A percentile compares a stretch with the other conserved stretches of the same genome.
Evolutionary conservation across 768 basidiomycete genomes (phyloP).

Genomic region (Pleurotus tuoliensis): DNA sequence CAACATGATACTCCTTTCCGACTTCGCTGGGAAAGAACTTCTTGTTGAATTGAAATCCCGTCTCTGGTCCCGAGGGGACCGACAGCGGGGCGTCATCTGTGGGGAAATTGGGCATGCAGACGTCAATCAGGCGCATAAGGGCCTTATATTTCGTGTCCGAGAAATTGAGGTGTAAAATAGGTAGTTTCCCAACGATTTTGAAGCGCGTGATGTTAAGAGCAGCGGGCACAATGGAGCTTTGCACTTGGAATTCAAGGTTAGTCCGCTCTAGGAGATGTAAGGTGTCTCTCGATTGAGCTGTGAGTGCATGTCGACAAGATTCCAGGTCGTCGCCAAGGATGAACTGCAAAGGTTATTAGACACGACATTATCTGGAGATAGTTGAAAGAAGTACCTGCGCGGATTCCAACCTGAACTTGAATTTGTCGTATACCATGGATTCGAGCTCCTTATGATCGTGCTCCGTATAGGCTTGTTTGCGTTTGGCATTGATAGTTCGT

Average conservation of each 20-base stretch:
- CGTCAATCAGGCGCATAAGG: slow-evolving; percentile 89
- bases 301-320: slow-evolving; percentile 77
- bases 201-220: slow-evolving; percentile 80
- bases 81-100: slow-evolving; percentile 27
- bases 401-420: slow-evolving; percentile 75
- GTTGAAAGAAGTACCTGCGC: slow-evolving; percentile 66
- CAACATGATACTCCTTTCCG: slow-evolving; percentile 67
- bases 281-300: slow-evolving; percentile 46
- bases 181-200: slow-evolving; percentile 87
- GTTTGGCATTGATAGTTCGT: slow-evolving; percentile 74
- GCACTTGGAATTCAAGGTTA: slow-evolving; percentile 83
- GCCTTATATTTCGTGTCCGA: slow-evolving; percentile 90
- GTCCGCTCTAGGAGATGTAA: slow-evolving; percentile 91
- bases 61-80: slow-evolving; percentile 19
- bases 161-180: slow-evolving; percentile 83
- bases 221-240: slow-evolving; percentile 89
- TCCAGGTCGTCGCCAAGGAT: slow-evolving; percentile 83
- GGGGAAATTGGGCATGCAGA: slow-evolving; percentile 82
- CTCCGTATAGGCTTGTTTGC: slow-evolving; percentile 79
- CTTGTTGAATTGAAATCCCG: slow-evolving; percentile 40
- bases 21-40: slow-evolving; percentile 9
- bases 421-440: slow-evolving; percentile 92
- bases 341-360: slow-evolving; percentile 53
- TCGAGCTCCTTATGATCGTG: slow-evolving; percentile 85
- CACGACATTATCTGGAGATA: neutral